Conservation (phyloP, 2,329 filamentous ascomycete species). For the Scedosporium apiospermum region DNA sequence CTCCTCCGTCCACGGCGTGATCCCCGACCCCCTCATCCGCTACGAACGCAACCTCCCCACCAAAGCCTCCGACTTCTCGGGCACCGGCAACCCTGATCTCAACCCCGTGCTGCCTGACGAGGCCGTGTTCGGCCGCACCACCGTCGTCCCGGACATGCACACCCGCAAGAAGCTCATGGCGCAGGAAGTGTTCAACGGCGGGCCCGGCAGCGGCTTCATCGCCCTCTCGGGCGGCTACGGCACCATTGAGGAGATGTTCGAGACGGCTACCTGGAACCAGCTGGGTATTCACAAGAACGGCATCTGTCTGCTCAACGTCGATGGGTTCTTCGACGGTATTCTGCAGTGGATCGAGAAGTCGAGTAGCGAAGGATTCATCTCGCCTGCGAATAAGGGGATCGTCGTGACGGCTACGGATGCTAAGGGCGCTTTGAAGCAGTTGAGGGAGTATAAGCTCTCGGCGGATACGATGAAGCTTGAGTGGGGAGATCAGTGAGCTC, state of each 20-base stretch:
- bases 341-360: slow-evolving; percentile 71
- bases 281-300: slow-evolving; percentile 78
- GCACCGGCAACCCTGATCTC: slow-evolving; percentile 33
- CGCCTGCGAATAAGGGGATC: slow-evolving; percentile 60
- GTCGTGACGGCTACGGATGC: slow-evolving; percentile 65
- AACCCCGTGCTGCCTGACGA: slow-evolving; percentile 48
- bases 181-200: slow-evolving; percentile 70
- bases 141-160: slow-evolving; percentile 92
- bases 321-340: slow-evolving; percentile 87
- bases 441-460: slow-evolving; percentile 68
- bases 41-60: slow-evolving; percentile 54
- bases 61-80: not conserved
- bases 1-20: slow-evolving; percentile 80
- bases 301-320: slow-evolving; percentile 75
- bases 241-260: slow-evolving; percentile 91
- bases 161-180: slow-evolving; percentile 93
- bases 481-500: slow-evolving; percentile 59
- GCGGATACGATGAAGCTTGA: slow-evolving; percentile 69
- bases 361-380: slow-evolving; percentile 69
- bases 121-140: slow-evolving; percentile 67
- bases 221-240: slow-evolving; percentile 85
- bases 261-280: slow-evolving; percentile 91
- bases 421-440: slow-evolving; percentile 59
- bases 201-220: slow-evolving; percentile 78
- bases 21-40: slow-evolving; percentile 73